Base-by-base conservation (phyloP, 225 moss, liverwort and hornwort species). In the Takakia lepidozioides region DNA sequence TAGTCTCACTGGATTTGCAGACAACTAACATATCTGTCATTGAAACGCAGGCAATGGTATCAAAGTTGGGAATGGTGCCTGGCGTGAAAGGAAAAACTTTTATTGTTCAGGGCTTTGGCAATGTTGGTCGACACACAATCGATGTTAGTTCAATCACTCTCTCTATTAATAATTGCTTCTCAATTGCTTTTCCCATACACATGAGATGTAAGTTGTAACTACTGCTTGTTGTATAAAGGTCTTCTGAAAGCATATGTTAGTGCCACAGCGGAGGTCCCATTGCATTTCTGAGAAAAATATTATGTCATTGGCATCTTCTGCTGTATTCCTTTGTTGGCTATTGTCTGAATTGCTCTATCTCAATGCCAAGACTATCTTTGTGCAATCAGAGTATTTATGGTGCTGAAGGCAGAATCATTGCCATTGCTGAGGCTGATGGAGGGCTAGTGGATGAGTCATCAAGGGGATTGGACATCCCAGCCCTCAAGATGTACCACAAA, bases 81-180 rank as follows among this genome's bases (percentile, higher is more conserved):
- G 88, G 88, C 14, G 70, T 88, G 18, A 69, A 61, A 32, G 84
- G 68, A 27, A 88, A 88, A 68, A 73, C 67, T 13, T 78, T 85
- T 48, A 76, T 88, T 15, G 75, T 88, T 45, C 88, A 88, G 66
- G 88, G 88, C 27, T 85, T 88, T 57, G 88, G 88, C 38, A 88
- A 88, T 51, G 88, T 88, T 18, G 88, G 88, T 6, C 82, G 72
- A 43, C 85, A 88, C 52, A 85, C 88, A 27, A 81, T 76, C 57
- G 85, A 84, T 14, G 88, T 85, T 54, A 68, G 78, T 60, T 43
- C 42, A 21, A 22, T 25, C 29, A 14, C 27, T 25, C 18, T 38
- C 4, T 2, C 10, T n/a, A n/a, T n/a, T n/a, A n/a, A n/a, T n/a
- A n/a, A n/a, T n/a, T n/a, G n/a, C n/a, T n/a, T n/a, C n/a, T n/a